Percentiles rank a stretch among this genome's conserved stretches.
phyloP scores from a whole-genome alignment of 2,329 filamentous ascomycete genomes.

The Exophiala bonariae region DNA sequence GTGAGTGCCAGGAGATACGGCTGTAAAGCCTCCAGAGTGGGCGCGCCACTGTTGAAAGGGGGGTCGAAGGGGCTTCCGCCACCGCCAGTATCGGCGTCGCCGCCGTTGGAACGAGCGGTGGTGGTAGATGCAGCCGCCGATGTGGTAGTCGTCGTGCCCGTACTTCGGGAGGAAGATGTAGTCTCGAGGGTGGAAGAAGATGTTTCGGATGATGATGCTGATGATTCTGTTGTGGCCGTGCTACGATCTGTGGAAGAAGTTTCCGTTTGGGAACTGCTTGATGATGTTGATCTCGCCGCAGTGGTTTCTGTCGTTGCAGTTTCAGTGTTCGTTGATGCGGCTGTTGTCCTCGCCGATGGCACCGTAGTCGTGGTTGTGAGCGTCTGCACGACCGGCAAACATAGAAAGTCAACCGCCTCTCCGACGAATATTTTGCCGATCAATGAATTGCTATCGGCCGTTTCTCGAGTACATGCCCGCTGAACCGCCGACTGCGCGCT shows the following conservation, averaged over 20 bases:
- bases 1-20: background rate
- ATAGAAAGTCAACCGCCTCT: conserved; percentile 38
- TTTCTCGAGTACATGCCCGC: conserved; percentile 13
- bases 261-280: conserved; percentile 10
- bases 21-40: background rate
- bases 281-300: conserved; percentile 41
- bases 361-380: conserved; percentile 39
- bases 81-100: conserved; percentile 33
- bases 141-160: conserved; percentile 67
- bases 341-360: conserved; percentile 41
- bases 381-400: conserved; percentile 36
- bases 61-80: conserved; percentile 60
- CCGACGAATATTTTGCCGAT: conserved; percentile 31
- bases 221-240: conserved; percentile 35
- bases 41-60: background rate
- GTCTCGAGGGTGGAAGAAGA: conserved; percentile 37
- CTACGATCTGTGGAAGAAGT: conserved; percentile 33
- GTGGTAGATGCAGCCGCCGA: conserved; percentile 66
- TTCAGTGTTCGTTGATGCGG: conserved; percentile 39
- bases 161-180: conserved; percentile 67
- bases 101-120: background rate
- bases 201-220: conserved; percentile 38
- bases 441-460: conserved; percentile 26
- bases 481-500: conserved; percentile 14
- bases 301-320: conserved; percentile 36